Conservation (phyloP, 768 basidiomycete species). For the Daedaleopsis sinensis region DNA sequence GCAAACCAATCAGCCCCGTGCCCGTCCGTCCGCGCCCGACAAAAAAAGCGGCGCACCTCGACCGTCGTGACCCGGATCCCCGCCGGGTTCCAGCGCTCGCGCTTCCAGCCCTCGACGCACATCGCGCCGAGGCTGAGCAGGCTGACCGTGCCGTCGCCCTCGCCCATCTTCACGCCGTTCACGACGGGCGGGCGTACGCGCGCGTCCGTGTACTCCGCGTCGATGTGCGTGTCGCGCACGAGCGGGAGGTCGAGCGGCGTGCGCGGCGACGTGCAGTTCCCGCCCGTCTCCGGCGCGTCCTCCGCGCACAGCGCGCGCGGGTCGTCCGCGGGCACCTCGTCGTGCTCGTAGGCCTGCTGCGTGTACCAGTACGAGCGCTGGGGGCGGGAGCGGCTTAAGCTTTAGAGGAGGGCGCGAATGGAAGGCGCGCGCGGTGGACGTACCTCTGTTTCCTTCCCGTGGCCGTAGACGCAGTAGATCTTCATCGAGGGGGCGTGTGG, state of each 20-base stretch:
- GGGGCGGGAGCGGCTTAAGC: slow-evolving; percentile 8
- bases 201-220: slow-evolving; percentile 77
- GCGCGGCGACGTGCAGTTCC: slow-evolving; percentile 51
- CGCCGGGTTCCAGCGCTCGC: slow-evolving; percentile 87
- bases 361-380: slow-evolving; percentile 92
- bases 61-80: slow-evolving; percentile 86
- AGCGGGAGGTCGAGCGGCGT: slow-evolving; percentile 56
- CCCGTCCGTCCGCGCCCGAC: no score
- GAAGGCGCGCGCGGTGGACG: slow-evolving; percentile 27
- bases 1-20: no score
- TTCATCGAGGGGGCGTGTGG: slow-evolving; percentile 92
- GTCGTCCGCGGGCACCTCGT: slow-evolving; percentile 54
- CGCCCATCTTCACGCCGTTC: slow-evolving; percentile 90
- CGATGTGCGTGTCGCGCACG: slow-evolving; percentile 77
- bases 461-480: slow-evolving; percentile 91
- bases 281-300: not conserved
- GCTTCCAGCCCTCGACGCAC: slow-evolving; percentile 96
- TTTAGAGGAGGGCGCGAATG: slow-evolving; percentile 3
- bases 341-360: slow-evolving; percentile 67
- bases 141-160: slow-evolving; percentile 94
- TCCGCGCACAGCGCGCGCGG: slow-evolving; percentile 42
- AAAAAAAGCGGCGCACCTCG: slow-evolving; percentile 79
- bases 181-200: slow-evolving; percentile 60
- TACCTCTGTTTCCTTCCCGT: slow-evolving; percentile 94
- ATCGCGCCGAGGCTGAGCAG: slow-evolving; percentile 89